Base-by-base conservation (phyloP, 1,284 basidiomycete genomes). In the Meira miltonrushii region DNA sequence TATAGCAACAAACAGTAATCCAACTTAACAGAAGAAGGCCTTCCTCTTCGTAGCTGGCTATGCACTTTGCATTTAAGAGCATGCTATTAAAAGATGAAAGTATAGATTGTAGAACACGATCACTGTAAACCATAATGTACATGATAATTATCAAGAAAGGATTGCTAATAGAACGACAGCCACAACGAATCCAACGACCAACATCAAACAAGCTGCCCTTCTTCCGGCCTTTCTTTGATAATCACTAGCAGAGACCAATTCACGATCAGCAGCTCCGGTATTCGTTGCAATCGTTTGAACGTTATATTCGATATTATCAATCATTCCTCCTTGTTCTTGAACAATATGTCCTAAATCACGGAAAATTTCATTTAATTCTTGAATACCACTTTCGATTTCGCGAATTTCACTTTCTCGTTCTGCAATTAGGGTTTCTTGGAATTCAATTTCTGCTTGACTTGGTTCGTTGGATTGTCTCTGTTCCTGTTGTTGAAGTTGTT, bases 221-320 rank as follows among this genome's bases (percentile, higher is more conserved):
- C 87, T 84, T 1, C 93, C 94, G 2, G 95, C 93, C 79, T 87
- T 94, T 53, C 92, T 85, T 80, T 99, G 95, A 78, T 97, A 96
- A 38, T 92, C 90, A 64, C 90, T 87, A 1, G 95, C 95, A 11
- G 88, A 88, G 1, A 85, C 86, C 48, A 98, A 83, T 78, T 99
- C 92, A 62, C 89, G 85, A 5, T 90, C 87, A 10, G 93, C 95
- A 39, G 86, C 87, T 1, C 85, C 82, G 0, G 91, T 93, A 76
- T 97, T 89, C 13, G 85, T 84, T 0, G 88, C 87, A 48, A 97
- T 88, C 0, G 86, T 88, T 19, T 87, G 87, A 47, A 99, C 88
- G 74, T 99, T 98, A 61, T 87, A 87, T 78, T 96, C 92, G 75
- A 99, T 96, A 73, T 96, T 96, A 77, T 98, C 94, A 94, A 73